These are phyloP conservation scores for Papiliotrema laurentii DNA, from an alignment of 1,284 basidiomycete species.

Conservation along the genomic window DNA sequence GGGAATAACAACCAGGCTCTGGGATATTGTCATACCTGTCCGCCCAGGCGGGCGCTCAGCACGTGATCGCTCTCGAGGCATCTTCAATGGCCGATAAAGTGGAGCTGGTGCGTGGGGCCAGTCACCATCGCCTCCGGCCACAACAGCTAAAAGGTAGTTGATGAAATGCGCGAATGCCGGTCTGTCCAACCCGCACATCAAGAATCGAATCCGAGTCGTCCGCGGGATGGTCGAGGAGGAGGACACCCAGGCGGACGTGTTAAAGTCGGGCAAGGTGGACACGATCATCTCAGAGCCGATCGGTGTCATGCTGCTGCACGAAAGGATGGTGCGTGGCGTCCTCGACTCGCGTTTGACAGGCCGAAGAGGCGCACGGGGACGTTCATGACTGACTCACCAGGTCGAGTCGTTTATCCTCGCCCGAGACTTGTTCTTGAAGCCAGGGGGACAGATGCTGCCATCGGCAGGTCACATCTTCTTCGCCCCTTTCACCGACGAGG, in stretches of 20 bases:
- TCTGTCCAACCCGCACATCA: slow-evolving; percentile 37
- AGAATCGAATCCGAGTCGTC: slow-evolving; percentile 36
- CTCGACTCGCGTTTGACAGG: neutral
- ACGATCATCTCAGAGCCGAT: slow-evolving; percentile 55
- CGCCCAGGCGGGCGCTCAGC: slow-evolving; percentile 50
- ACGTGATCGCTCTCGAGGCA: slow-evolving; percentile 53
- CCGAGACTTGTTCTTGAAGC: slow-evolving; percentile 50
- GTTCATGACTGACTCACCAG: slow-evolving; percentile 12
- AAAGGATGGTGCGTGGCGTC: slow-evolving; percentile 49
- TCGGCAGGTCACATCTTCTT: slow-evolving; percentile 51
- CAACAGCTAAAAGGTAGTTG: slow-evolving; percentile 23
- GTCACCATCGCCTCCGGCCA: neutral
- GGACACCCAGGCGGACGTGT: slow-evolving; percentile 34
- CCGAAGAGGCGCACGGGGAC: neutral
- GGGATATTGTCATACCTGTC: slow-evolving; percentile 53
- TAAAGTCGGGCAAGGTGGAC: slow-evolving; percentile 48
- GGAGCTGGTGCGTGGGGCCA: slow-evolving; percentile 31
- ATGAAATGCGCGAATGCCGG: slow-evolving; percentile 41
- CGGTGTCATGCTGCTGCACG: slow-evolving; percentile 53
- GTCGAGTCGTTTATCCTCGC: slow-evolving; percentile 52
- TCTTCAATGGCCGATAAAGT: slow-evolving; percentile 52
- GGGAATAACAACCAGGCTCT: slow-evolving; percentile 39
- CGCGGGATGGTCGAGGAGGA: slow-evolving; percentile 45
- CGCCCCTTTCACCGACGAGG: slow-evolving; percentile 51
- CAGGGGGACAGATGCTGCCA: slow-evolving; percentile 50